Percentiles rank a stretch among this genome's conserved stretches.
phyloP scores from a whole-genome alignment of 176 grass and related monocot genomes.

The Aegilops longissima region DNA sequence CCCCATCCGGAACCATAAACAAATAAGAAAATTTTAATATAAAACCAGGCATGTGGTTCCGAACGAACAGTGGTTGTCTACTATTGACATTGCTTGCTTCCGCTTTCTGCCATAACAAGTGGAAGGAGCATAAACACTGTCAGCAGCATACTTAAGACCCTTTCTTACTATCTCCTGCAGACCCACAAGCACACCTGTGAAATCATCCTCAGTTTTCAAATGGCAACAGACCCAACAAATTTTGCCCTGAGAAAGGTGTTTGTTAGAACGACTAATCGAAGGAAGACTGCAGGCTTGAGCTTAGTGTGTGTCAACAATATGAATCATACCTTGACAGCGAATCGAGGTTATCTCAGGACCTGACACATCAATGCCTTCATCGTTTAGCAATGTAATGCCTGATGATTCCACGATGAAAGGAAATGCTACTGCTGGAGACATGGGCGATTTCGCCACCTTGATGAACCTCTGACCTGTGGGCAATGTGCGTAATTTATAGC shows the following conservation, averaged over 20 bases:
- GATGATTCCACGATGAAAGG: slow-evolving; percentile 78
- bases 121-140: background rate
- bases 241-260: slow-evolving; percentile 53
- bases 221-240: slow-evolving; percentile 52
- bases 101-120: background rate
- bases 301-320: background rate
- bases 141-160: background rate
- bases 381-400: slow-evolving; percentile 64
- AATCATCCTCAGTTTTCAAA: background rate
- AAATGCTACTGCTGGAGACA: slow-evolving; percentile 81
- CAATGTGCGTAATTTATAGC: background rate
- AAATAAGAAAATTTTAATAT: background rate
- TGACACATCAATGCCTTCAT: slow-evolving; percentile 61
- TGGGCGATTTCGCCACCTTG: slow-evolving; percentile 93
- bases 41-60: background rate
- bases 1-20: background rate
- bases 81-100: background rate
- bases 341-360: slow-evolving; percentile 78
- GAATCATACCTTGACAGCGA: slow-evolving; percentile 61
- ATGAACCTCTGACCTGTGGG: slow-evolving; percentile 72
- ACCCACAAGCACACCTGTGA: background rate
- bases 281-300: background rate
- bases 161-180: background rate
- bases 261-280: slow-evolving; percentile 25
- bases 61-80: background rate